Evolutionary conservation across 2,329 filamentous ascomycete genomes (phyloP).

Genomic region (Ascosphaera apis): DNA sequence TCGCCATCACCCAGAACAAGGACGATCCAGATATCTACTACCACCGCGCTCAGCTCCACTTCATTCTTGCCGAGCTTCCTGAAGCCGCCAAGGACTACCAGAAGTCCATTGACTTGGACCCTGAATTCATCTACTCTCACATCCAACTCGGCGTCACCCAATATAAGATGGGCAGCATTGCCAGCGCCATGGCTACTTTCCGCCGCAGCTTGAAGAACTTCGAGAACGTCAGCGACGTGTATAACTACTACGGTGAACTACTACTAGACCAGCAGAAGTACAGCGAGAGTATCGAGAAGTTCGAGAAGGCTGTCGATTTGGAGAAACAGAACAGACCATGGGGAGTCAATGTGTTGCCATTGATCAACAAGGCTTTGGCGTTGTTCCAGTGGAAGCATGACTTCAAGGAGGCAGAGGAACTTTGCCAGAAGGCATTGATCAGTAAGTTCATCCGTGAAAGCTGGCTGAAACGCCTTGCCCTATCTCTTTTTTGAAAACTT

Average conservation of each 20-base stretch:
- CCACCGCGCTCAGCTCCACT: conserved; percentile 93
- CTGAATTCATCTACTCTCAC: conserved; percentile 95
- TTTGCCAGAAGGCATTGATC: conserved; percentile 92
- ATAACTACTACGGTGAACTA: conserved; percentile 98
- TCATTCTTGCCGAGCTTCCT: conserved; percentile 83
- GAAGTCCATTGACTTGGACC: conserved; percentile 92
- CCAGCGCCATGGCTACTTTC: conserved; percentile 97
- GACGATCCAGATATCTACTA: conserved; percentile 96
- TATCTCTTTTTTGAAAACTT: conserved; percentile 3
- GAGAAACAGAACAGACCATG: conserved; percentile 86
- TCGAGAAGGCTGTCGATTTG: conserved; percentile 96
- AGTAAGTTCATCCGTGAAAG: conserved; percentile 42
- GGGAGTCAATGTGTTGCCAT: conserved; percentile 87
- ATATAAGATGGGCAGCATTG: conserved; percentile 98
- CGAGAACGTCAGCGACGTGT: conserved; percentile 84
- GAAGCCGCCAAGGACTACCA: conserved; percentile 97
- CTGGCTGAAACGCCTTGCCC: neutral
- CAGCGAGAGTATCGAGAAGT: conserved; percentile 88
- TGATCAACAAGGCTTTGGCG: conserved; percentile 96
- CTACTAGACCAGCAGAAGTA: conserved; percentile 92
- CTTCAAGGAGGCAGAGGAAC: conserved; percentile 78
- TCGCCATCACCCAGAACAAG: conserved; percentile 62
- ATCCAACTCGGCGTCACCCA: conserved; percentile 98
- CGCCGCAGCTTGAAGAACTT: conserved; percentile 96
- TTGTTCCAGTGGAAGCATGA: conserved; percentile 98